Evolutionary conservation across 2,329 filamentous ascomycete species (phyloP), one percentile per base, ranked within the genome.

Genomic region (Hypoxylon sp.): DNA sequence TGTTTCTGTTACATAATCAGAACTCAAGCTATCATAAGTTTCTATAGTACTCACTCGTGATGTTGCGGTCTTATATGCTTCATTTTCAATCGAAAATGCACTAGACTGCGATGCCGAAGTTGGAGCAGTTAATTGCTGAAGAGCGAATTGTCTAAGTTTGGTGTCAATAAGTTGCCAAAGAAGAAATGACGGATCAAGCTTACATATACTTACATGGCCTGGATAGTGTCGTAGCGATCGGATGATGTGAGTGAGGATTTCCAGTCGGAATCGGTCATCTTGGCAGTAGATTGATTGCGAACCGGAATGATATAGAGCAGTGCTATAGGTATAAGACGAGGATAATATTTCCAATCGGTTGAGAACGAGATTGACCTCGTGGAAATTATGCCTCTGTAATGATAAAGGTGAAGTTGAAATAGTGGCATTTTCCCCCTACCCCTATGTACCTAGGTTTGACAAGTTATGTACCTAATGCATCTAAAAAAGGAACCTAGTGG

Each of bases 1-100:
- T 89, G 84, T 60, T 86, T 82, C 90, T 92, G 64, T 51, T 4
- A 6, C 3, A 11, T 13, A 41, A 57, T 70, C 17, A 73, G 54
- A 37, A 15, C 13, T 15, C 17, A 34, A 2, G n/a, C 22, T 13
- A 34, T 7, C 32, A n/a, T 4, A 44, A 11, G 6, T 11, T 37
- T 19, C 13, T 32, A 53, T 17, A 17, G 13, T 50, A 72, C 81
- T 73, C 82, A 91, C 90, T 72, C 82, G 78, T 34, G 87, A 87
- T 22, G 78, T 70, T 10, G 88, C 86, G 43, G 79, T 77, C 44
- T 85, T 82, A 69, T 87, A 91, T 11, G 88, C 87, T 10, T 84
- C 81, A 47, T 85, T 85, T 76, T 97, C 93, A 41, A 88, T 79
- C 48, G 83, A 76, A 71, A 90, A 89, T 19, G 91, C 92, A 39